These are phyloP conservation scores for Botrytis byssoidea DNA, from an alignment of 2,329 filamentous ascomycete genomes.

Conservation along the genomic window DNA sequence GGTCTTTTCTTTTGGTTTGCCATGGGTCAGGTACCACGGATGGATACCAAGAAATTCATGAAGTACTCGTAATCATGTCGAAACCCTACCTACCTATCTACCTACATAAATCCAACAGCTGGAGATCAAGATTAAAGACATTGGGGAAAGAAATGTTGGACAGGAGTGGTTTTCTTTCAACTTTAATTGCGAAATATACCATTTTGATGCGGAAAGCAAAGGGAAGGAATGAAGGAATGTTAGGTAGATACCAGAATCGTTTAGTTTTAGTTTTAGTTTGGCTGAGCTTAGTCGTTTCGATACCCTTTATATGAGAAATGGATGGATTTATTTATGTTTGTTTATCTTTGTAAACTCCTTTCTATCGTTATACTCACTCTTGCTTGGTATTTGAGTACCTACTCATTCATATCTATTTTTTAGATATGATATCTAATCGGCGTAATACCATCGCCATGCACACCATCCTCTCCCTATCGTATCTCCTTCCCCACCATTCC, in stretches of 20 bases:
- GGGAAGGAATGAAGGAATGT: background rate
- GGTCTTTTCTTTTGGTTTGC: background rate
- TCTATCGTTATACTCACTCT: background rate
- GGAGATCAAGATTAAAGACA: background rate
- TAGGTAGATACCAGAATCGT: background rate
- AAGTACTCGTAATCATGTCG: background rate
- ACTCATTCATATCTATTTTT: background rate
- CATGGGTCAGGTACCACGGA: background rate
- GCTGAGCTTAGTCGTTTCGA: background rate
- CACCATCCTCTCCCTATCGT: background rate
- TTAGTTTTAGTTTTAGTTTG: background rate
- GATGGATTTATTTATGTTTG: background rate
- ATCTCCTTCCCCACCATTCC: background rate
- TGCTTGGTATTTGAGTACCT: background rate
- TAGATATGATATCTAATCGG: background rate
- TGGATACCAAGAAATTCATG: background rate
- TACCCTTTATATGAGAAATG: background rate
- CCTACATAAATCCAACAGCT: background rate
- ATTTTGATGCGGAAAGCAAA: background rate
- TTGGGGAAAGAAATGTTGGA: background rate
- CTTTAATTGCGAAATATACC: background rate
- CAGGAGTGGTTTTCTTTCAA: background rate
- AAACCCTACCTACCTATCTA: background rate
- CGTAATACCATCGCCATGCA: background rate
- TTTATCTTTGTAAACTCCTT: background rate